Percentiles rank a stretch among this genome's conserved stretches.
Evolutionary conservation across 495 filamentous ascomycete species (phyloP).

Genomic region (Astrothelium macrocarpum): DNA sequence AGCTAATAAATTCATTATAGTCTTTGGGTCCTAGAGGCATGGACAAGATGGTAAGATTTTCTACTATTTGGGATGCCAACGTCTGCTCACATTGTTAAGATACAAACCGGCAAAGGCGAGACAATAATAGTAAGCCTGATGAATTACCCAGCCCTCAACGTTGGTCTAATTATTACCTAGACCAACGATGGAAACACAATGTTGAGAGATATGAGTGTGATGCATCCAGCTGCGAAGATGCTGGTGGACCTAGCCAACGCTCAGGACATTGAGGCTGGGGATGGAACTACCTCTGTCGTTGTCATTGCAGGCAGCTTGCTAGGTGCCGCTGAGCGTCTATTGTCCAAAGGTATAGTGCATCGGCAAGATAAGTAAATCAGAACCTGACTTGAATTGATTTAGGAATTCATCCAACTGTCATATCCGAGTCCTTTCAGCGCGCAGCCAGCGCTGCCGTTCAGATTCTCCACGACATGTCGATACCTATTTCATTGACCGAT

Average conservation of each 20-base stretch:
- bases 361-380: background rate
- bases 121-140: constrained; percentile 66
- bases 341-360: constrained; percentile 56
- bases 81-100: constrained; percentile 34
- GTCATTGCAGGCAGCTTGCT: constrained; percentile 92
- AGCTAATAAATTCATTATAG: constrained; percentile 29
- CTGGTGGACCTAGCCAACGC: constrained; percentile 93
- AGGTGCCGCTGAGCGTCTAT: constrained; percentile 81
- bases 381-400: background rate
- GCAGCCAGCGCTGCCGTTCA: constrained; percentile 80
- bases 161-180: constrained; percentile 32
- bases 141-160: constrained; percentile 17
- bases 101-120: constrained; percentile 89
- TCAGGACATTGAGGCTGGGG: constrained; percentile 96
- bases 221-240: constrained; percentile 99
- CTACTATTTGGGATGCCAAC: background rate
- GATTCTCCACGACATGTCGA: constrained; percentile 89
- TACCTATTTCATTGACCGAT: constrained; percentile 82
- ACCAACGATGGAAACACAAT: constrained; percentile 99
- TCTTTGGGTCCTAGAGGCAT: constrained; percentile 69
- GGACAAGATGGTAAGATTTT: constrained; percentile 80
- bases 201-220: constrained; percentile 95
- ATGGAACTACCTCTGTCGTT: constrained; percentile 96
- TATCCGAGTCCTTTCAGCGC: constrained; percentile 94
- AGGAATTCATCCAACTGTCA: constrained; percentile 90